A percentile compares a stretch with the other conserved stretches of the same genome.
These are phyloP conservation scores for Medicago arabica DNA, from an alignment of 306 rosid species.

Conservation along the genomic window DNA sequence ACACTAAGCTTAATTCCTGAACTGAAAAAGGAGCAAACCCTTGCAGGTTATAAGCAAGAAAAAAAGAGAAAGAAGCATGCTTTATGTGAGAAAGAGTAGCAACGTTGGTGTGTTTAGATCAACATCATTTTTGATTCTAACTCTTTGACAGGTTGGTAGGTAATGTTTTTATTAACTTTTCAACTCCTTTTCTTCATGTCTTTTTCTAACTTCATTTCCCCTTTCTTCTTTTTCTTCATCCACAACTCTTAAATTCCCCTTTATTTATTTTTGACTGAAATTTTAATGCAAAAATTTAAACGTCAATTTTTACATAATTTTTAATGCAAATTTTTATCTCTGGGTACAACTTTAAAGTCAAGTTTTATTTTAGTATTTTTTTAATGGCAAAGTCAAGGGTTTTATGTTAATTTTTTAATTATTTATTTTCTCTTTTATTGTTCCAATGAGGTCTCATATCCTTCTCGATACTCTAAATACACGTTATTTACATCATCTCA, in stretches of 20 bases:
- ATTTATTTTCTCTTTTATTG: neutral
- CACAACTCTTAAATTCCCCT: too few relatives aligned
- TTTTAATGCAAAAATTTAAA: too few relatives aligned
- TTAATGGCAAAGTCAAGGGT: too few relatives aligned
- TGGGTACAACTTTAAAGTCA: too few relatives aligned
- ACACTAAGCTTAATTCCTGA: too few relatives aligned
- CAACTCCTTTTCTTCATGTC: constrained; percentile 8
- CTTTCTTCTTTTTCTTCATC: too few relatives aligned
- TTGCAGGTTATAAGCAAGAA: too few relatives aligned
- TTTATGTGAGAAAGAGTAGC: constrained; percentile 55
- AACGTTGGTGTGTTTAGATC: constrained; percentile 65
- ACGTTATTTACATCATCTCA: constrained; percentile 41
- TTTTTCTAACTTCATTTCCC: neutral
- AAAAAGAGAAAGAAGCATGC: constrained; percentile 35
- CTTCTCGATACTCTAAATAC: constrained; percentile 57
- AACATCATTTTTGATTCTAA: constrained; percentile 48
- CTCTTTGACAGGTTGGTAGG: constrained; percentile 76
- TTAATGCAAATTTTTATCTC: too few relatives aligned
- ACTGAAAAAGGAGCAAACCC: too few relatives aligned
- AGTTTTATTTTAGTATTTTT: too few relatives aligned
- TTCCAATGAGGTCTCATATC: constrained; percentile 46
- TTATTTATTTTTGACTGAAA: too few relatives aligned
- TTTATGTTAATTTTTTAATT: neutral
- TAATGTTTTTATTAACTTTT: constrained; percentile 12
- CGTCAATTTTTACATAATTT: too few relatives aligned